Percentiles rank a stretch among this genome's conserved stretches.
Evolutionary conservation across 2,329 filamentous ascomycete genomes (phyloP).

Genomic region (Metarhizium robertsii): DNA sequence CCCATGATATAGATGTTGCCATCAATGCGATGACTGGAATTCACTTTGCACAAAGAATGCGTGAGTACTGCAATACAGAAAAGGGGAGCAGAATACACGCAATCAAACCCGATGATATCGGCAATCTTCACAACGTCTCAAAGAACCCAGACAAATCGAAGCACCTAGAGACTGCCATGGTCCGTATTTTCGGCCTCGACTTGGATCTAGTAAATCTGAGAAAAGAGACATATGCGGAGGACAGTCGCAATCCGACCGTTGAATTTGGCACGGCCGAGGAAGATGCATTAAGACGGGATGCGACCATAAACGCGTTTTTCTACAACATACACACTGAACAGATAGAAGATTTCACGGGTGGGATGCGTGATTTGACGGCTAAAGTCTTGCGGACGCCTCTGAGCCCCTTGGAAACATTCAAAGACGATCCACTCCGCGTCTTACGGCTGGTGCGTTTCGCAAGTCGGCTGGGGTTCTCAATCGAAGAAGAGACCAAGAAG

Average conservation of each 20-base stretch:
- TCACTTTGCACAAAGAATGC: slow-evolving; percentile 60
- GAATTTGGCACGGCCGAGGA: slow-evolving; percentile 90
- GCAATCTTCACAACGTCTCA: slow-evolving; percentile 7
- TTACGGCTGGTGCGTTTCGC: slow-evolving; percentile 84
- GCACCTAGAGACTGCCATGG: slow-evolving; percentile 11
- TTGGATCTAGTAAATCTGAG: slow-evolving; percentile 83
- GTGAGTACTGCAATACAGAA: slow-evolving; percentile 50
- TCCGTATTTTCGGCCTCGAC: slow-evolving; percentile 9
- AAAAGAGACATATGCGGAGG: slow-evolving; percentile 82
- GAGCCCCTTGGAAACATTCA: slow-evolving; percentile 84
- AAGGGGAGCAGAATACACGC: slow-evolving; percentile 2
- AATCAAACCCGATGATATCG: slow-evolving; percentile 1
- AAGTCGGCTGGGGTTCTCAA: slow-evolving; percentile 69
- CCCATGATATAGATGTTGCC: slow-evolving; percentile 76
- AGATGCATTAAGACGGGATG: slow-evolving; percentile 81
- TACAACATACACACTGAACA: slow-evolving; percentile 76
- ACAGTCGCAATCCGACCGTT: slow-evolving; percentile 24
- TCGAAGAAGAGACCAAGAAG: slow-evolving; percentile 57
- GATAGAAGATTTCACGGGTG: slow-evolving; percentile 81
- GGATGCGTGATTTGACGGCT: slow-evolving; percentile 63
- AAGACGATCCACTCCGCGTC: slow-evolving; percentile 83
- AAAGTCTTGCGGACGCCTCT: slow-evolving; percentile 76
- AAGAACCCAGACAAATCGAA: slow-evolving; percentile 10
- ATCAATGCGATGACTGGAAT: slow-evolving; percentile 81
- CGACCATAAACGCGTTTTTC: slow-evolving; percentile 91